phyloP scores from a whole-genome alignment of 331 rosid genomes.

The Spiraea crenata region DNA sequence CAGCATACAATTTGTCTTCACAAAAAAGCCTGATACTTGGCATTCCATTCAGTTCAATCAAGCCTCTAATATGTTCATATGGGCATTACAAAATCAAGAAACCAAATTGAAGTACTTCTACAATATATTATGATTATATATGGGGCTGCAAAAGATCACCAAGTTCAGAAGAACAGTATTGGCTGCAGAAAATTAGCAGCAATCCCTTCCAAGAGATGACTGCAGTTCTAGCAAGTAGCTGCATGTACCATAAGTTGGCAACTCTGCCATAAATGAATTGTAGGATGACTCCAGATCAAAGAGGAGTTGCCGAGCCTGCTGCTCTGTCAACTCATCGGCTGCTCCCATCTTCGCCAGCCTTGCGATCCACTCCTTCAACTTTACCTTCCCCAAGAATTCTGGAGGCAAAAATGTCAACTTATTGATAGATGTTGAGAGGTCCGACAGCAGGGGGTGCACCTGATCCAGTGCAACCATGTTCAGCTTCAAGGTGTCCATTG shows the following conservation, averaged over 20 bases:
- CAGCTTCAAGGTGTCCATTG: conserved; percentile 89
- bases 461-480: conserved; percentile 94
- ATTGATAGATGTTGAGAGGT: conserved; percentile 65
- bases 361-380: conserved; percentile 88
- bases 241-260: conserved; percentile 76
- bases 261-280: conserved; percentile 85
- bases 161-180: conserved; percentile 23
- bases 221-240: conserved; percentile 19
- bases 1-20: neutral
- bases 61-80: neutral
- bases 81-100: conserved; percentile 7
- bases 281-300: conserved; percentile 97
- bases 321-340: conserved; percentile 90
- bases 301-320: conserved; percentile 91
- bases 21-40: neutral
- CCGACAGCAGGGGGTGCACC: conserved; percentile 83
- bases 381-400: conserved; percentile 81
- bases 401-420: conserved; percentile 70
- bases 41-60: conserved; percentile 5
- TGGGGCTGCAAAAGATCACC: neutral
- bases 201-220: conserved; percentile 37
- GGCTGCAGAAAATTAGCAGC: conserved; percentile 31
- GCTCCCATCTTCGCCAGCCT: conserved; percentile 94
- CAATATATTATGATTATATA: neutral
- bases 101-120: neutral